These are phyloP conservation scores for Lonicera japonica DNA, from an alignment of 129 eudicot species.

Conservation along the genomic window DNA sequence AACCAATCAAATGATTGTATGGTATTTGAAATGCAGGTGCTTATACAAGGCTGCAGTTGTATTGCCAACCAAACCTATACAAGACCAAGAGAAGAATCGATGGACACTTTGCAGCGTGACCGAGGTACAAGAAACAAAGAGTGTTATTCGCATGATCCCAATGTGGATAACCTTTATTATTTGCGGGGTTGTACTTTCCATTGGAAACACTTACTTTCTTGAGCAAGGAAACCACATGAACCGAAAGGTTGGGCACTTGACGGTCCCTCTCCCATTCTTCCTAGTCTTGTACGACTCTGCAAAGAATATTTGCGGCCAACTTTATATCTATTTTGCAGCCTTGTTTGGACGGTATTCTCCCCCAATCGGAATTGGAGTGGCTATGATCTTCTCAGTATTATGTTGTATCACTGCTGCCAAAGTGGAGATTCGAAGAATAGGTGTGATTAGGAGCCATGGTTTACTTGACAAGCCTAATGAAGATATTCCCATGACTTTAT, in stretches of 20 bases:
- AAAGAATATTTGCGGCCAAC: constrained; percentile 3
- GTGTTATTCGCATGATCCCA: constrained; percentile 53
- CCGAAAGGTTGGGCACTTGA: constrained; percentile 19
- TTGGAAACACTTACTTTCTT: constrained; percentile 53
- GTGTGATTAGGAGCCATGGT: constrained; percentile 26
- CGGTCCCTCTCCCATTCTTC: constrained; percentile 17
- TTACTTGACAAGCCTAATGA: constrained; percentile 50
- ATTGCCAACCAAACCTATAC: constrained; percentile 12
- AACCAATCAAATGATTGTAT: no score
- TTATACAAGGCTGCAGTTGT: constrained; percentile 64
- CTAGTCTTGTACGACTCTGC: constrained; percentile 1
- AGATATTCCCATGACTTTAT: constrained; percentile 46
- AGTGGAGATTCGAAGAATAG: constrained; percentile 43
- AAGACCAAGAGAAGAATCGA: constrained; percentile 13
- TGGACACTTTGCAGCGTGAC: constrained; percentile 60
- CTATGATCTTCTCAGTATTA: constrained; percentile 38
- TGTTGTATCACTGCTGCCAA: constrained; percentile 61
- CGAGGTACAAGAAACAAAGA: constrained; percentile 63
- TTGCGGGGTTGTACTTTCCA: constrained; percentile 43
- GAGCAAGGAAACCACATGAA: constrained; percentile 47
- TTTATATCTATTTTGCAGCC: neutral
- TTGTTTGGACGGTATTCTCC: constrained; percentile 18
- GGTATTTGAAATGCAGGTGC: constrained; percentile 35
- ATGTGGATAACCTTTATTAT: constrained; percentile 57
- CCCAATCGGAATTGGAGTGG: constrained; percentile 27